Conservation (phyloP, 2,329 filamentous ascomycete species). For the Trichoderma simmonsii region DNA sequence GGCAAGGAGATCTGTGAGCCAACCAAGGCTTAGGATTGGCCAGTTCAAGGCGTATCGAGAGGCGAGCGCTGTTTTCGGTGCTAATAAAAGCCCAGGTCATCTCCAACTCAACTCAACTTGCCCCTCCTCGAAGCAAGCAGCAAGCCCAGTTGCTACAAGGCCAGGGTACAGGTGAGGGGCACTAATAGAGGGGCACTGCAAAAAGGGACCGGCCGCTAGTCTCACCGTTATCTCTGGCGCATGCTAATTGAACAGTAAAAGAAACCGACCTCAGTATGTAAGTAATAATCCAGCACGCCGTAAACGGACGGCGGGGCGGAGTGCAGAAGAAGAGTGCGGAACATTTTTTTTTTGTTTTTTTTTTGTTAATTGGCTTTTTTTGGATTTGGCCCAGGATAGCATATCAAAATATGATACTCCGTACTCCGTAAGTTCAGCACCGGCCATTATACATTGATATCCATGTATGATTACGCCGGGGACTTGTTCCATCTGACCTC, state of each 20-base stretch:
- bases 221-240: slow-evolving; percentile 15
- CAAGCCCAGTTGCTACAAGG: background rate
- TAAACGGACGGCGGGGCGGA: slow-evolving; percentile 12
- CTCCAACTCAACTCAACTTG: background rate
- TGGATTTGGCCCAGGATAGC: background rate
- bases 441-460: background rate
- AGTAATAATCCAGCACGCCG: background rate
- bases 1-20: background rate
- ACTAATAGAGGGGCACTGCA: slow-evolving; percentile 7
- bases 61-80: background rate
- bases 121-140: background rate
- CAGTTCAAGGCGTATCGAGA: background rate
- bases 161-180: background rate
- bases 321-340: slow-evolving; percentile 15
- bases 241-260: background rate
- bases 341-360: background rate
- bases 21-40: background rate
- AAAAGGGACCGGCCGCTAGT: slow-evolving; percentile 16
- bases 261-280: slow-evolving; percentile 13
- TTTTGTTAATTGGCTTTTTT: background rate
- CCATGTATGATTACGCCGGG: background rate
- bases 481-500: background rate
- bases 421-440: background rate
- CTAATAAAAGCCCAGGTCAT: background rate
- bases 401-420: background rate